Conservation (phyloP, 1,284 basidiomycete species). For the Ustilago vetiveriae region DNA sequence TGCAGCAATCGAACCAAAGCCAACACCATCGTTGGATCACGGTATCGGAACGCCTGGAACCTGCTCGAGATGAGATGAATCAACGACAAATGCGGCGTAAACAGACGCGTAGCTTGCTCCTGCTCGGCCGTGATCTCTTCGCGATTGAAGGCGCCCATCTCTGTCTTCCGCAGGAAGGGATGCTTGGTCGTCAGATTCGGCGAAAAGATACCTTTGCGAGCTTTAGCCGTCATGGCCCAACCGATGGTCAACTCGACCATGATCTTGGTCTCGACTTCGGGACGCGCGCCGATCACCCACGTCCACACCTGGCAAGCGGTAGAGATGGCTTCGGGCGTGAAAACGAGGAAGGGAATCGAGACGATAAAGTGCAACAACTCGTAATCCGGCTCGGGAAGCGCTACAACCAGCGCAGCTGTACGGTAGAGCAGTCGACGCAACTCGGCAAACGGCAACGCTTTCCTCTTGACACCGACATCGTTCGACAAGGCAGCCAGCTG, state of each 20-base stretch:
- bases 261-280: conserved; percentile 77
- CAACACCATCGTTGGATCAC: conserved; percentile 83
- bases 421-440: conserved; percentile 86
- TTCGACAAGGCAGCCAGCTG: conserved; percentile 77
- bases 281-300: conserved; percentile 90
- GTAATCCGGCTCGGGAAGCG: conserved; percentile 73
- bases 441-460: conserved; percentile 70
- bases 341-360: conserved; percentile 85
- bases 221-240: conserved; percentile 89
- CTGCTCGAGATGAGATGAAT: conserved; percentile 91
- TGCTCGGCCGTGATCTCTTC: conserved; percentile 80
- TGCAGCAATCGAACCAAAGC: conserved; percentile 85
- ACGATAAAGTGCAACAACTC: conserved; percentile 89
- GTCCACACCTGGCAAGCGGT: conserved; percentile 95
- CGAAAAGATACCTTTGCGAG: conserved; percentile 67
- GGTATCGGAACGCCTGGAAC: conserved; percentile 90
- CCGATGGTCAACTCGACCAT: conserved; percentile 86
- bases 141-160: conserved; percentile 91
- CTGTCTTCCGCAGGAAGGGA: conserved; percentile 85
- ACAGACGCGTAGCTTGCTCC: conserved; percentile 76
- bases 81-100: conserved; percentile 80
- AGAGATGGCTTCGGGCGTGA: conserved; percentile 84
- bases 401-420: conserved; percentile 73
- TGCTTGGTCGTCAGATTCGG: conserved; percentile 75
- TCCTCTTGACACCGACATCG: conserved; percentile 66